Conservation (phyloP, 2,329 filamentous ascomycete species). For the Penicillium occitanis region DNA sequence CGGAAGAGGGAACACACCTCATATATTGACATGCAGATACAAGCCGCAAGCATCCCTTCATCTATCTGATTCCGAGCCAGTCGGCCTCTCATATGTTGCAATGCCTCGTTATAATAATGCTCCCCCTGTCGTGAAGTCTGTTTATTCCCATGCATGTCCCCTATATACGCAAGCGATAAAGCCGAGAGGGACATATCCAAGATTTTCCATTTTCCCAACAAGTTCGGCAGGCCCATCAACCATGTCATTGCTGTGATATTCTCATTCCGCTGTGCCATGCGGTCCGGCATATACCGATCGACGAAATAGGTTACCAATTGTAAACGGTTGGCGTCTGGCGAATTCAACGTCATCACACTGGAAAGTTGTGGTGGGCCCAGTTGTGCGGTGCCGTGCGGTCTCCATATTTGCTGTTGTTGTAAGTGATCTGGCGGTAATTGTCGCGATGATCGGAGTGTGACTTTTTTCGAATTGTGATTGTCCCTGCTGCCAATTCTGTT, state of each 20-base stretch:
- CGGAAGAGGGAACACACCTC: conserved; percentile 6
- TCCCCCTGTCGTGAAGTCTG: conserved; percentile 14
- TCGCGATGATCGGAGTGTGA: conserved; percentile 19
- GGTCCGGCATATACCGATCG: conserved; percentile 17
- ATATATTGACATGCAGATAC: conserved; percentile 21
- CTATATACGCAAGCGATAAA: conserved; percentile 20
- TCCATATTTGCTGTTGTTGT: not conserved
- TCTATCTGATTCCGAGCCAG: conserved; percentile 17
- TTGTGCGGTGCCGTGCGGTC: not conserved
- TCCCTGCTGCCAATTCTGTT: not conserved
- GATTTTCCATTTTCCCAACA: conserved; percentile 17
- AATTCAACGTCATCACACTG: conserved; percentile 6
- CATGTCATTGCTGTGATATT: conserved; percentile 20
- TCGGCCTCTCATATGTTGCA: conserved; percentile 16
- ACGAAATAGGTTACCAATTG: conserved; percentile 20
- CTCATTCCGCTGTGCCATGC: conserved; percentile 3
- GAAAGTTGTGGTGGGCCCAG: conserved; percentile 2
- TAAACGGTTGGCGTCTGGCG: conserved; percentile 5
- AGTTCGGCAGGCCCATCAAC: conserved; percentile 13
- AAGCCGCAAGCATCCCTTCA: conserved; percentile 19
- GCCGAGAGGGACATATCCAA: conserved; percentile 20
- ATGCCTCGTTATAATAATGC: conserved; percentile 14
- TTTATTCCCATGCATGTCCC: conserved; percentile 15
- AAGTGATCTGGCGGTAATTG: conserved; percentile 14
- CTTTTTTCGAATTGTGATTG: conserved; percentile 15